Percentiles rank a stretch among this genome's conserved stretches.
phyloP scores from a whole-genome alignment of 2,329 filamentous ascomycete species.

The Hirsutella minnesotensis region DNA sequence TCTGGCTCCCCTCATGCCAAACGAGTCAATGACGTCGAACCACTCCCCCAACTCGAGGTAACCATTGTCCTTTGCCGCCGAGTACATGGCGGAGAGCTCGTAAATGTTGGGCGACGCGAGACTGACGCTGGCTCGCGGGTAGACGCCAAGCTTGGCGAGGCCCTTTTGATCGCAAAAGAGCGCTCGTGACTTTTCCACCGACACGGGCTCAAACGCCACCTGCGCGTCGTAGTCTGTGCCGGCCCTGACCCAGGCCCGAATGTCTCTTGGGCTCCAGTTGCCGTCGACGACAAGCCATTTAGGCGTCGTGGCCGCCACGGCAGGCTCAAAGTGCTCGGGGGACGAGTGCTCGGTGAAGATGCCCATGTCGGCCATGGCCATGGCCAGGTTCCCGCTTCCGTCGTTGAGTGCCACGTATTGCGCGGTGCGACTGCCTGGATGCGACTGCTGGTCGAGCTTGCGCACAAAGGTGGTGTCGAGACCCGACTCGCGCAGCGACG shows the following conservation, averaged over 20 bases:
- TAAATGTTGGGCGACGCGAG: constrained; percentile 73
- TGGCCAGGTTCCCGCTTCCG: constrained; percentile 65
- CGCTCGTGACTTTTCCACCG: constrained; percentile 60
- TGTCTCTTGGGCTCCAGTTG: constrained; percentile 63
- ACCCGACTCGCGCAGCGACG: constrained; percentile 50
- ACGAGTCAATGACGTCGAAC: constrained; percentile 69
- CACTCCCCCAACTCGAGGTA: constrained; percentile 61
- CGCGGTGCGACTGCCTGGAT: constrained; percentile 55
- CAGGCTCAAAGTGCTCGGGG: constrained; percentile 45
- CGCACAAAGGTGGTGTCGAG: constrained; percentile 55
- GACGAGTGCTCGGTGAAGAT: constrained; percentile 55
- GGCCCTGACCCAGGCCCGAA: constrained; percentile 56
- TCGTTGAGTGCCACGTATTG: constrained; percentile 92
- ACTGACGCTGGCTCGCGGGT: constrained; percentile 52
- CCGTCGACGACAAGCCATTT: constrained; percentile 76
- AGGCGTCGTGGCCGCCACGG: constrained; percentile 45
- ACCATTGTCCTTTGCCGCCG: constrained; percentile 50
- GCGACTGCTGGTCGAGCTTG: constrained; percentile 34
- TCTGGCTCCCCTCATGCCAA: constrained; percentile 65
- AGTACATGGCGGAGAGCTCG: constrained; percentile 72
- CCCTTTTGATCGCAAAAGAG: constrained; percentile 43
- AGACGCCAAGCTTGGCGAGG: constrained; percentile 34
- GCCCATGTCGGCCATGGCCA: constrained; percentile 93
- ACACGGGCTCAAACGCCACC: constrained; percentile 83
- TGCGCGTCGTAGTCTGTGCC: constrained; percentile 42